phyloP scores from a whole-genome alignment of 176 grass and related monocot species.

The Typha latifolia region DNA sequence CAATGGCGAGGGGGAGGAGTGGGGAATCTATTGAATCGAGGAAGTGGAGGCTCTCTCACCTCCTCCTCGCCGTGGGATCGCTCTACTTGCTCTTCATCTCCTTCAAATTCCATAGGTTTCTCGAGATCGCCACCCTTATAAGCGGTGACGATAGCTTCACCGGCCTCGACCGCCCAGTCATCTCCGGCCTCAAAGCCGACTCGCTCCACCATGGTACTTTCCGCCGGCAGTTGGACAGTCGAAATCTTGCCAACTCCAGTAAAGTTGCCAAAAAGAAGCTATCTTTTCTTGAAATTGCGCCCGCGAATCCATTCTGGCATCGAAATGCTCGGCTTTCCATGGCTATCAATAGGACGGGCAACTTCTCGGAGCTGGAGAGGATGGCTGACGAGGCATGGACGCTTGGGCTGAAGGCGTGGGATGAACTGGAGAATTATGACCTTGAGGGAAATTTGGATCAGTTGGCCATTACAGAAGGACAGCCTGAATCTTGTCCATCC shows the following conservation, averaged over 20 bases:
- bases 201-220: conserved; percentile 18
- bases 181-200: conserved; percentile 22
- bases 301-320: conserved; percentile 46
- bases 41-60: conserved; percentile 66
- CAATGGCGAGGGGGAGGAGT: too few relatives aligned
- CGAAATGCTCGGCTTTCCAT: conserved; percentile 38
- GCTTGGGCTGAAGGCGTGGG: conserved; percentile 63
- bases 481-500: conserved; percentile 47
- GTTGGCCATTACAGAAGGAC: conserved; percentile 5
- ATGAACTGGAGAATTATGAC: conserved; percentile 34
- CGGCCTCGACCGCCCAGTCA: conserved; percentile 23
- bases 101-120: conserved; percentile 86
- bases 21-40: not conserved
- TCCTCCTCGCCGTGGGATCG: conserved; percentile 37
- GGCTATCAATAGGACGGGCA: conserved; percentile 1
- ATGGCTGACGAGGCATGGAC: conserved; percentile 81
- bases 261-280: not conserved
- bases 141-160: conserved; percentile 27
- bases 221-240: conserved; percentile 22
- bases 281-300: not conserved
- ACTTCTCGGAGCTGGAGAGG: conserved; percentile 46
- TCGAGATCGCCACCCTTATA: conserved; percentile 55
- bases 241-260: not conserved
- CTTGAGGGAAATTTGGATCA: conserved; percentile 18
- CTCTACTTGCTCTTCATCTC: conserved; percentile 75